These are phyloP conservation scores for Euphorbia tirucalli DNA, from an alignment of 345 rosid species.

Conservation along the genomic window DNA sequence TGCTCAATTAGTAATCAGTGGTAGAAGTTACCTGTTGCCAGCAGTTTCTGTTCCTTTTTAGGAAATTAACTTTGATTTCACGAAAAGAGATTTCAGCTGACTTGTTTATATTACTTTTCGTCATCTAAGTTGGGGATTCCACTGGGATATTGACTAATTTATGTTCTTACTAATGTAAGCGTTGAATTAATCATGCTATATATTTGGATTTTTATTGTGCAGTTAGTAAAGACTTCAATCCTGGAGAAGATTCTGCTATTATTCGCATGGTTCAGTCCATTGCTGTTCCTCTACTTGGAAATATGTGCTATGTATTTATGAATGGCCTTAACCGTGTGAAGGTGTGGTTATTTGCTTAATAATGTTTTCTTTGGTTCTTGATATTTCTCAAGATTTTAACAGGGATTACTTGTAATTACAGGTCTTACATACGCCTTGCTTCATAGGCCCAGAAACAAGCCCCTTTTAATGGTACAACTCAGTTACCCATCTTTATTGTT, in stretches of 20 bases:
- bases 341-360: constrained; percentile 29
- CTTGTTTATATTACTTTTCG: neutral
- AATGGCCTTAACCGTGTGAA: constrained; percentile 90
- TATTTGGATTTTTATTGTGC: constrained; percentile 18
- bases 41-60: no score
- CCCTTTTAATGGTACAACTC: constrained; percentile 72
- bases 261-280: no score
- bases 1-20: no score
- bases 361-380: neutral
- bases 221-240: no score
- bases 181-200: neutral
- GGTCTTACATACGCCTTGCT: constrained; percentile 88
- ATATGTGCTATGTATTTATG: constrained; percentile 97
- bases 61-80: no score
- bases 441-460: constrained; percentile 61
- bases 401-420: constrained; percentile 20
- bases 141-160: neutral
- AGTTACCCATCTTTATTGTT: no score
- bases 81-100: no score
- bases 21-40: no score
- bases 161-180: neutral
- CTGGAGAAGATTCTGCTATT: no score
- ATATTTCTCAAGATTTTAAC: neutral
- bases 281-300: no score
- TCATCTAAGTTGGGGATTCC: neutral